A percentile compares a stretch with the other conserved stretches of the same genome.
Conservation (phyloP, 2,329 filamentous ascomycete genomes). For the Seiridium cupressi region DNA sequence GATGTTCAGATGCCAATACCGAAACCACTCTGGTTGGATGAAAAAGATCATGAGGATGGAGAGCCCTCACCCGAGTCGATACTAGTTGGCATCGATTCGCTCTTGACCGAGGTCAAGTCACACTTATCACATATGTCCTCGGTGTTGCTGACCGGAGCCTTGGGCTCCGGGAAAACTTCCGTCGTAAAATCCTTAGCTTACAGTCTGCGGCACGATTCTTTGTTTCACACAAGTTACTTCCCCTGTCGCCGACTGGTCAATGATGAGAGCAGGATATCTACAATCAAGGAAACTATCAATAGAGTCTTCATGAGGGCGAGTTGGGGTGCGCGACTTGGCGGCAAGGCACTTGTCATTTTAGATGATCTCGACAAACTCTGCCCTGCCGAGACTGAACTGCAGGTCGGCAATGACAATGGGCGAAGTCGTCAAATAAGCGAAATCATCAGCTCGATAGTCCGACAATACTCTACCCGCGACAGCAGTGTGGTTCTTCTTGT, state of each 20-base stretch:
- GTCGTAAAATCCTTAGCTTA: conserved; percentile 75
- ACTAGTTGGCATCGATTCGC: conserved; percentile 80
- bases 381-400: conserved; percentile 89
- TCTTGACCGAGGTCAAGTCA: conserved; percentile 69
- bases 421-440: conserved; percentile 92
- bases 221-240: conserved; percentile 85
- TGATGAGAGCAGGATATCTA: conserved; percentile 85
- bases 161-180: conserved; percentile 87
- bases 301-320: conserved; percentile 84
- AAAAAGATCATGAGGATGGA: conserved; percentile 48
- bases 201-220: conserved; percentile 65
- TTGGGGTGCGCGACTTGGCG: conserved; percentile 87
- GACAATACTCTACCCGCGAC: conserved; percentile 77
- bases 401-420: conserved; percentile 90
- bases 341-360: conserved; percentile 78
- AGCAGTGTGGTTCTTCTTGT: conserved; percentile 84
- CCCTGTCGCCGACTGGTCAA: conserved; percentile 84
- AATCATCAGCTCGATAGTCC: conserved; percentile 76
- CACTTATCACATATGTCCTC: conserved; percentile 85
- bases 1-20: conserved; percentile 75
- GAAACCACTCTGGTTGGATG: conserved; percentile 55
- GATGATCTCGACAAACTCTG: conserved; percentile 94
- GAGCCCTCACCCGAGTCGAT: conserved; percentile 54
- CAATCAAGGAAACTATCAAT: conserved; percentile 84
- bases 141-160: conserved; percentile 81